Conservation (phyloP, 1,139 yeast species). For the Pichia sp. region DNA sequence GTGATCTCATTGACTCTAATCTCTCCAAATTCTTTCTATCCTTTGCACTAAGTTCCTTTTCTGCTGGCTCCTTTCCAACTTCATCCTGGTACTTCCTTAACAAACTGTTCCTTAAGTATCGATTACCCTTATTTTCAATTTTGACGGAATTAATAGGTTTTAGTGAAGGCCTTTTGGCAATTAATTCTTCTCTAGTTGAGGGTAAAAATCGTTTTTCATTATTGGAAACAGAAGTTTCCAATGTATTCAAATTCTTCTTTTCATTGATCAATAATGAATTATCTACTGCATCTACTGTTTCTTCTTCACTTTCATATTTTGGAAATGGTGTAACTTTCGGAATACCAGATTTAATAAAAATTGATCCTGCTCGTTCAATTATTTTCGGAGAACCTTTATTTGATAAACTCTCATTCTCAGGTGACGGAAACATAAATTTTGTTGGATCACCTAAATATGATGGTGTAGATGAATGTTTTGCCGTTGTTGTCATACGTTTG, state of each 20-base stretch:
- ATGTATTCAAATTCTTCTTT: neutral
- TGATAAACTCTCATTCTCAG: neutral
- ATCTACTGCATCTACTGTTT: neutral
- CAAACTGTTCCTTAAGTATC: conserved; percentile 8
- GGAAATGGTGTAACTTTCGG: conserved; percentile 13
- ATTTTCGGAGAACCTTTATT: neutral
- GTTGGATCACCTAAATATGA: conserved; percentile 14
- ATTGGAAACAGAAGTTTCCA: too few relatives aligned
- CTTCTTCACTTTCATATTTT: neutral
- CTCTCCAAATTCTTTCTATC: neutral
- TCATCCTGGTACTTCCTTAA: conserved; percentile 6
- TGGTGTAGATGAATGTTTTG: conserved; percentile 10
- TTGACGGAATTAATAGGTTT: conserved; percentile 1
- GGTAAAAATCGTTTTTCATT: too few relatives aligned
- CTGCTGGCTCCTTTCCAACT: conserved; percentile 1
- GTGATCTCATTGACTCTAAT: neutral
- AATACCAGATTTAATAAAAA: conserved; percentile 15
- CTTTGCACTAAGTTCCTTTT: neutral
- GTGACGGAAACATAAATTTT: neutral
- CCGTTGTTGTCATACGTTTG: neutral
- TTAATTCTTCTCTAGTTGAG: neutral
- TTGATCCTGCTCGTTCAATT: conserved; percentile 15
- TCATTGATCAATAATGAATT: too few relatives aligned
- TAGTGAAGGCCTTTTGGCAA: conserved; percentile 7
- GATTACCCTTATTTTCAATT: conserved; percentile 1